phyloP scores from a whole-genome alignment of 2,329 filamentous ascomycete species.

The Chaetomiaceae sp. region DNA sequence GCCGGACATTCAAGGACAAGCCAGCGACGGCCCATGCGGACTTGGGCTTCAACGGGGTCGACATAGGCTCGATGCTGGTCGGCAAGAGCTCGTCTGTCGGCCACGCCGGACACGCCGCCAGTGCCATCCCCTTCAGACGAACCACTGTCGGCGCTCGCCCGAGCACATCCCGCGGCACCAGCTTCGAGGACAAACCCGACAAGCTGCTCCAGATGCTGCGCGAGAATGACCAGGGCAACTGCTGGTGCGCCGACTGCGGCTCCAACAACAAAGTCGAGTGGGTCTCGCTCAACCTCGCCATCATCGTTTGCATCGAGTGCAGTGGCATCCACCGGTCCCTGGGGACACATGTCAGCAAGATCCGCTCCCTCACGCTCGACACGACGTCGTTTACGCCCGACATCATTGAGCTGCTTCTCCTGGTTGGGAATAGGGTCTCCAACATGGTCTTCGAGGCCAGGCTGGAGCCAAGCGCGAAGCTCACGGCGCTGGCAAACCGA shows the following conservation, averaged over 20 bases:
- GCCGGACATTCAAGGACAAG: constrained; percentile 57
- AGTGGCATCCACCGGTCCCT: constrained; percentile 95
- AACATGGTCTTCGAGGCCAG: constrained; percentile 96
- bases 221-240: constrained; percentile 87
- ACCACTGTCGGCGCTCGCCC: constrained; percentile 90
- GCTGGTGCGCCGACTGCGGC: constrained; percentile 89
- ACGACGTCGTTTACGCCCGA: constrained; percentile 95
- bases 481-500: constrained; percentile 69
- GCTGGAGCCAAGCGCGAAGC: constrained; percentile 70
- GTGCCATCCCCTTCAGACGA: constrained; percentile 66
- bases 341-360: constrained; percentile 95
- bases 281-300: constrained; percentile 97
- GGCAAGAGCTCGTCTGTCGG: constrained; percentile 77
- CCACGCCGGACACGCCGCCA: constrained; percentile 38
- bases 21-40: constrained; percentile 43
- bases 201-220: constrained; percentile 82
- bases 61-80: constrained; percentile 88
- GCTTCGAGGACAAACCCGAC: constrained; percentile 76
- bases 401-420: constrained; percentile 87
- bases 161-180: constrained; percentile 64
- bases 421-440: constrained; percentile 88
- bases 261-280: constrained; percentile 92
- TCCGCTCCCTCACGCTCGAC: constrained; percentile 90
- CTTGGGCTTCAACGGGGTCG: constrained; percentile 61
- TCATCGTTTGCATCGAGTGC: constrained; percentile 95